These are phyloP conservation scores for Ascocoryne sarcoides DNA, from an alignment of 2,329 filamentous ascomycete genomes.

Conservation along the genomic window DNA sequence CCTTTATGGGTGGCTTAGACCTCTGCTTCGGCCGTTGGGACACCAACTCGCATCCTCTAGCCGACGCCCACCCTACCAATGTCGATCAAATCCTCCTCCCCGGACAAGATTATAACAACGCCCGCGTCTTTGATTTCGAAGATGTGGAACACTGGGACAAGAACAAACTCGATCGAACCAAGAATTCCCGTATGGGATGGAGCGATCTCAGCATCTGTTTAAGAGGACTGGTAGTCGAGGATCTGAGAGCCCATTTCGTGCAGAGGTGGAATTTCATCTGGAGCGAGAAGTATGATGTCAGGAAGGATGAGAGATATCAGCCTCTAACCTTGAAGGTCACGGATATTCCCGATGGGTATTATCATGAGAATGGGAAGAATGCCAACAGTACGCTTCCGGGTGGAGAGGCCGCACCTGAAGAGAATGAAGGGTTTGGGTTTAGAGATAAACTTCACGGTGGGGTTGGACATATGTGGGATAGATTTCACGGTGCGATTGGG, in stretches of 20 bases:
- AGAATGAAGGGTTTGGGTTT: background rate
- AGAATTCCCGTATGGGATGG: constrained; percentile 85
- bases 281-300: constrained; percentile 61
- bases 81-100: constrained; percentile 71
- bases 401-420: background rate
- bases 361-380: constrained; percentile 18
- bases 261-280: constrained; percentile 92
- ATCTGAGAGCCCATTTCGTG: constrained; percentile 68
- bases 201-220: constrained; percentile 76
- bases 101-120: constrained; percentile 91
- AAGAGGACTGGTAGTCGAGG: constrained; percentile 64
- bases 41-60: constrained; percentile 76
- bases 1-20: constrained; percentile 88
- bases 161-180: constrained; percentile 76
- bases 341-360: constrained; percentile 21
- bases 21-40: constrained; percentile 85
- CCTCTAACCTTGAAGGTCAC: constrained; percentile 11
- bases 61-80: constrained; percentile 65
- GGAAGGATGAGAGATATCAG: constrained; percentile 40
- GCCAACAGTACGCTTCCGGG: background rate
- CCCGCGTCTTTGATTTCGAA: constrained; percentile 71
- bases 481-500: constrained; percentile 1
- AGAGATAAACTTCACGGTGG: background rate
- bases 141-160: constrained; percentile 69
- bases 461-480: constrained; percentile 7